Base-by-base conservation (phyloP, 2,329 filamentous ascomycete genomes). In the Penicillium sp. region DNA sequence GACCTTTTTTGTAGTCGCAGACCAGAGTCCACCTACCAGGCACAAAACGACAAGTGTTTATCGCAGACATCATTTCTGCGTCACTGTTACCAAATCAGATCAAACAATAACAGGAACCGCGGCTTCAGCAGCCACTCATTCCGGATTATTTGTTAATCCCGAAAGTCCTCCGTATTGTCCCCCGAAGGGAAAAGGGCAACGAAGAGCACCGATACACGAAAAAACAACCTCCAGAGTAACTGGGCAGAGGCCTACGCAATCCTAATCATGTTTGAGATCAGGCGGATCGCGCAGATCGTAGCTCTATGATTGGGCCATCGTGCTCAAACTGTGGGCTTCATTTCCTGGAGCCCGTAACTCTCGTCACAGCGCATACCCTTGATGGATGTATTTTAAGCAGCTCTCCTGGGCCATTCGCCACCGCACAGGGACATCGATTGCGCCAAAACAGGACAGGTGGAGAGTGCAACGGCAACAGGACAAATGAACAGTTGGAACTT, bases 261-360 rank as follows among this genome's bases (percentile, higher is more conserved):
- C 61, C 62, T 63, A 59, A 59, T 57, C 55, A 52, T 46, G 57
- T 66, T 64, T 68, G 64, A 69, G 63, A 68, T 61, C 60, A 55
- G 64, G 59, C 60, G 62, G 66, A 56, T 51, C 60, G 51, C 49
- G 65, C 60, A 64, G 67, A 68, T 68, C 63, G 31, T 51, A 56
- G 31, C 15, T 44, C 49, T 53, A n/a, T 58, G 35, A 66, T 65
- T 66, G 66, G 67, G 21, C 41, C 50, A 61, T 56, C 47, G 11
- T 30, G 31, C 51, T 45, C 35, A 46, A 31, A 49, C 48, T 49
- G 7, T 48, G 53, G 48, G 49, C 17, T 30, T 41, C 45, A 21
- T 35, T 35, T 56, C 44, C 53, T 47, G 53, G 19, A 29, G 8
- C 41, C 23, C 44, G 46, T 38, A 11, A 35, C 48, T 29, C 3